Percentiles rank a stretch among this genome's conserved stretches.
Evolutionary conservation across 345 rosid genomes (phyloP).

Genomic region (Carallia pectinifolia): DNA sequence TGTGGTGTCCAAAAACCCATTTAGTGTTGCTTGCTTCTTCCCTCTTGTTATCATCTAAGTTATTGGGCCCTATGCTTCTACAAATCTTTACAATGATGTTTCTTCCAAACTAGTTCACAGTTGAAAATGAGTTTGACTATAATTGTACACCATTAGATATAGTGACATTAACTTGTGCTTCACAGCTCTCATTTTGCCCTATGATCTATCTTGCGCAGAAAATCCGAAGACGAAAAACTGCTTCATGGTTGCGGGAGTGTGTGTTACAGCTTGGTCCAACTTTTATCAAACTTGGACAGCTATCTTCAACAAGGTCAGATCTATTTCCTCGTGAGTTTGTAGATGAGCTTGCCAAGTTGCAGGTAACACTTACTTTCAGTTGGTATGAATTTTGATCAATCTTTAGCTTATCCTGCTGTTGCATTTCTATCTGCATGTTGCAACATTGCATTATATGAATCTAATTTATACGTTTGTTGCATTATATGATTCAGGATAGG

Average conservation of each 20-base stretch:
- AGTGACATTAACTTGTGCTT: not conserved
- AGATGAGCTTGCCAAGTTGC: conserved; percentile 96
- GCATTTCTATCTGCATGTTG: not conserved
- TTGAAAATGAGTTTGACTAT: not conserved
- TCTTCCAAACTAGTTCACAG: not conserved
- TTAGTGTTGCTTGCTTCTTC: no score
- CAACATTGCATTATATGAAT: conserved; percentile 1
- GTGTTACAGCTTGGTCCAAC: conserved; percentile 98
- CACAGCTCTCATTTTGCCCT: conserved; percentile 13
- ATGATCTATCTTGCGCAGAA: conserved; percentile 46
- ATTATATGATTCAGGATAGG: conserved; percentile 55
- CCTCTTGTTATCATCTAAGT: no score
- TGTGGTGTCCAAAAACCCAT: no score
- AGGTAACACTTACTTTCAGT: conserved; percentile 44
- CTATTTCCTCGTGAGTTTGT: conserved; percentile 87
- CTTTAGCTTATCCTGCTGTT: not conserved
- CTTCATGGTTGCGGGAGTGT: conserved; percentile 82
- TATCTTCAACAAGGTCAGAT: conserved; percentile 93
- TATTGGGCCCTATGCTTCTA: no score
- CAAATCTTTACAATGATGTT: not conserved
- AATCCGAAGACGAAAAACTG: conserved; percentile 63
- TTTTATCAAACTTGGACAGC: conserved; percentile 90
- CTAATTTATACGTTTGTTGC: not conserved
- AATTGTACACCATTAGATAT: not conserved
- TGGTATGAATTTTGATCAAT: not conserved